A percentile compares a stretch with the other conserved stretches of the same genome.
Evolutionary conservation across 176 grass and related monocot species (phyloP).

Genomic region (Carex myosuroides): DNA sequence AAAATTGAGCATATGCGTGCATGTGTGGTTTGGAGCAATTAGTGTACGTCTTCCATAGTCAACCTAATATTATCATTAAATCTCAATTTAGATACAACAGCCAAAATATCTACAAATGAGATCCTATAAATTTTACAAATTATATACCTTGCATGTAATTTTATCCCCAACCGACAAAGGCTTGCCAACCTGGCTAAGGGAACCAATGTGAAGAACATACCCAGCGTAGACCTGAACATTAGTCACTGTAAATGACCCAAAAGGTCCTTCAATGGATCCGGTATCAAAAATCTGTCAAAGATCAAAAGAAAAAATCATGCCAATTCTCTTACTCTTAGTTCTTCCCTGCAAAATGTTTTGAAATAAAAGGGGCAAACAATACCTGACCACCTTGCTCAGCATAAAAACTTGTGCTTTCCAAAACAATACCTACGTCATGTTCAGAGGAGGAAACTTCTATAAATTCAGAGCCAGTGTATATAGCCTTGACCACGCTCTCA

Average conservation of each 20-base stretch:
- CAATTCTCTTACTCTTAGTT: neutral
- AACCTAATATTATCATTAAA: conserved; percentile 51
- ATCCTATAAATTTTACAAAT: neutral
- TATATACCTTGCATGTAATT: conserved; percentile 70
- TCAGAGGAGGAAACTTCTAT: conserved; percentile 34
- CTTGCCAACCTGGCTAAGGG: conserved; percentile 36
- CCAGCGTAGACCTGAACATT: conserved; percentile 90
- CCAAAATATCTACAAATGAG: conserved; percentile 9
- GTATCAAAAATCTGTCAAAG: conserved; percentile 71
- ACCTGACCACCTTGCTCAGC: conserved; percentile 98
- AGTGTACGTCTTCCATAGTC: conserved; percentile 61
- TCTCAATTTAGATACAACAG: neutral
- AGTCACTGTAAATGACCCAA: conserved; percentile 72
- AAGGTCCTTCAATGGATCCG: conserved; percentile 74
- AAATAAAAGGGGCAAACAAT: conserved; percentile 16
- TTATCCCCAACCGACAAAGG: conserved; percentile 56
- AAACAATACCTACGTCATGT: conserved; percentile 58
- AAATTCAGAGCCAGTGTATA: conserved; percentile 72
- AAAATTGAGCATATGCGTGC: conserved; percentile 99
- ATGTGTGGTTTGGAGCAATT: conserved; percentile 96
- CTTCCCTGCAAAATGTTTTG: neutral
- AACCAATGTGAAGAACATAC: conserved; percentile 83
- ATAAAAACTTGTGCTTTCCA: conserved; percentile 96
- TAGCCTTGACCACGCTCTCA: conserved; percentile 70
- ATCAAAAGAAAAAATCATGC: conserved; percentile 10